These are phyloP conservation scores for Suhomyces panamericanus DNA, from an alignment of 1,139 yeast species.

Conservation along the genomic window DNA sequence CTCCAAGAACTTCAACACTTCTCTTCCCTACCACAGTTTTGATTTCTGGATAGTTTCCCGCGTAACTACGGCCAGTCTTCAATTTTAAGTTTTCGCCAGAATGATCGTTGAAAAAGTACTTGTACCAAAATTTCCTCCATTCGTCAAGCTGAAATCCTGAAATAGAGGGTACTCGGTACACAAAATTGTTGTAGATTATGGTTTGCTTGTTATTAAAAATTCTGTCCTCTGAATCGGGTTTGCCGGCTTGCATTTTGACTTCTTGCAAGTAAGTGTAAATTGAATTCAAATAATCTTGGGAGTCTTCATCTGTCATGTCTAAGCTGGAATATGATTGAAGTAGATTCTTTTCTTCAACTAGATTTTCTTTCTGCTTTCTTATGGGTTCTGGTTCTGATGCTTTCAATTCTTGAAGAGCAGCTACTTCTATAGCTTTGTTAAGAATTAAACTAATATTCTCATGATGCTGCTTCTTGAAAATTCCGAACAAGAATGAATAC, in stretches of 20 bases:
- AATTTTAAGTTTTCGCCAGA: background rate
- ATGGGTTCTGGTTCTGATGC: slow-evolving; percentile 6
- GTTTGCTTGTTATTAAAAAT: slow-evolving; percentile 2
- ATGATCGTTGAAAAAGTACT: background rate
- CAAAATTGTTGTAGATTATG: slow-evolving; percentile 2
- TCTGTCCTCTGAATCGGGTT: background rate
- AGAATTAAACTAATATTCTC: slow-evolving; percentile 11
- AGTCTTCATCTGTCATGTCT: slow-evolving; percentile 1
- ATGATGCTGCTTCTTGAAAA: slow-evolving; percentile 15
- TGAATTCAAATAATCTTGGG: background rate
- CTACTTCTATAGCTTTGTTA: slow-evolving; percentile 11
- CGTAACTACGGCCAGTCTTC: slow-evolving; percentile 2
- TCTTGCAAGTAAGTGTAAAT: background rate
- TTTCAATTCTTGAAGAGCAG: slow-evolving; percentile 6
- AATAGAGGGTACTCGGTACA: slow-evolving; percentile 6
- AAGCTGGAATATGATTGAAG: slow-evolving; percentile 1
- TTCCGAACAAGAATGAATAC: slow-evolving; percentile 13
- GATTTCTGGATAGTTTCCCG: background rate
- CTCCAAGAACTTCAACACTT: background rate
- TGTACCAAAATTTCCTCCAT: slow-evolving; percentile 17
- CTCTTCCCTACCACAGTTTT: background rate
- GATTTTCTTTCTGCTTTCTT: slow-evolving; percentile 1
- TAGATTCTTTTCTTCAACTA: background rate
- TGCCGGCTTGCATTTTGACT: background rate
- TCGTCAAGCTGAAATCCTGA: slow-evolving; percentile 1